Evolutionary conservation across 1,284 basidiomycete genomes (phyloP), one percentile per base, ranked within the genome.

Genomic region (Malassezia pachydermatis): DNA sequence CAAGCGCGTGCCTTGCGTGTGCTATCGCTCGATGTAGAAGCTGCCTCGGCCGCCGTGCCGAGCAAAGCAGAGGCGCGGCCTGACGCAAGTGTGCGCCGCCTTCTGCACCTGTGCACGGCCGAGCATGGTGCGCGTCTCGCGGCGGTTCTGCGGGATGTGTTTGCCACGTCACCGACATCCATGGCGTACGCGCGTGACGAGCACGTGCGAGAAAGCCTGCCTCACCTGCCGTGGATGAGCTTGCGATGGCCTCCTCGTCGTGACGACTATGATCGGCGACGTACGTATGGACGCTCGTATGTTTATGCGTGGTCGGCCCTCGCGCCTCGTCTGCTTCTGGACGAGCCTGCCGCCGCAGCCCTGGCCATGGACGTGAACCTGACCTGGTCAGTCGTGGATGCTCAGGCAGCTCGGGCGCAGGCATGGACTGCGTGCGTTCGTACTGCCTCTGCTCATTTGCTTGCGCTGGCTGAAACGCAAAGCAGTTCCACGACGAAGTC

Each of bases 1-100:
- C 88, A 88, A 65, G 79, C 86, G 1, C 79, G 81, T 60, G 85
- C 84, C 0, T 75, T 84, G 29, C 80, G 81, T 32, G 80, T 89
- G 51, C 40, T 75, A 20, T 63, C 71, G 19, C 59, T 69, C 33
- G 74, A 75, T 44, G 51, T 74, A 14, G 58, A 63, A 35, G 17
- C 28, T 19, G 22, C 30, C 32, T 20, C 39, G 17, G 16, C 27
- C 17, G 35, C n/a, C 25, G n/a, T 20, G 22, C n/a, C 19, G 25
- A 5, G 23, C 28, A 29, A 19, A 10, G 3, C 6, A 11, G 11
- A 10, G 16, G n/a, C 16, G 13, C 4, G 27, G 28, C 22, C 32
- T 5, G 11, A 19, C 11, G 29, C 28, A 16, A 23, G 48, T 30
- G 6, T 42, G 32, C 42, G 41, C n/a, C 28, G 40, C 19, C 41